Evolutionary conservation across 2,329 filamentous ascomycete species (phyloP).

Genomic region (Colletotrichum horii): DNA sequence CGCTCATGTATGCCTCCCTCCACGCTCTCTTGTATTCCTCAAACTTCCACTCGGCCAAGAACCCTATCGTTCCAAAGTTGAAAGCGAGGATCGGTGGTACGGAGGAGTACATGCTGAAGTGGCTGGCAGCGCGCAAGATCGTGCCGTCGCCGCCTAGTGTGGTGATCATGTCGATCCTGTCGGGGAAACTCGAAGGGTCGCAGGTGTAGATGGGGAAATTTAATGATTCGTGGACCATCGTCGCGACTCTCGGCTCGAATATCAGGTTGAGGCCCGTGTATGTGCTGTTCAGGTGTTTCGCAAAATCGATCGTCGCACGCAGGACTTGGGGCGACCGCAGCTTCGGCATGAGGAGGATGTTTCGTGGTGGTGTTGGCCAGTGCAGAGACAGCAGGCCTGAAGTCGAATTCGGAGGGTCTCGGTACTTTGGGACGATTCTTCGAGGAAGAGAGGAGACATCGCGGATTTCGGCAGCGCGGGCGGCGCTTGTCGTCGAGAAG

Average conservation of each 20-base stretch:
- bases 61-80: constrained; percentile 95
- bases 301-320: constrained; percentile 58
- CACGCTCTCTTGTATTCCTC: constrained; percentile 90
- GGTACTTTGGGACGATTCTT: constrained; percentile 67
- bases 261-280: constrained; percentile 85
- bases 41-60: constrained; percentile 97
- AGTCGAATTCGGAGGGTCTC: constrained; percentile 60
- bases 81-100: constrained; percentile 94
- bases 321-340: constrained; percentile 59
- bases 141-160: constrained; percentile 95
- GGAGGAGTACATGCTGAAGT: constrained; percentile 73
- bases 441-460: constrained; percentile 55
- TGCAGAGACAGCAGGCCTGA: constrained; percentile 54
- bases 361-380: constrained; percentile 59
- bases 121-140: constrained; percentile 81
- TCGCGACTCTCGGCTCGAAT: constrained; percentile 78
- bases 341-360: constrained; percentile 64
- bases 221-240: constrained; percentile 72
- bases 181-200: constrained; percentile 62
- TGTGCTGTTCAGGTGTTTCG: constrained; percentile 76
- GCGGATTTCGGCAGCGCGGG: constrained; percentile 52
- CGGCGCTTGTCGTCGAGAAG: constrained; percentile 3
- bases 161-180: constrained; percentile 86
- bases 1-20: constrained; percentile 87
- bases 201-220: constrained; percentile 74